phyloP scores from a whole-genome alignment of 2,329 filamentous ascomycete species.

The Beauveria medogensis region DNA sequence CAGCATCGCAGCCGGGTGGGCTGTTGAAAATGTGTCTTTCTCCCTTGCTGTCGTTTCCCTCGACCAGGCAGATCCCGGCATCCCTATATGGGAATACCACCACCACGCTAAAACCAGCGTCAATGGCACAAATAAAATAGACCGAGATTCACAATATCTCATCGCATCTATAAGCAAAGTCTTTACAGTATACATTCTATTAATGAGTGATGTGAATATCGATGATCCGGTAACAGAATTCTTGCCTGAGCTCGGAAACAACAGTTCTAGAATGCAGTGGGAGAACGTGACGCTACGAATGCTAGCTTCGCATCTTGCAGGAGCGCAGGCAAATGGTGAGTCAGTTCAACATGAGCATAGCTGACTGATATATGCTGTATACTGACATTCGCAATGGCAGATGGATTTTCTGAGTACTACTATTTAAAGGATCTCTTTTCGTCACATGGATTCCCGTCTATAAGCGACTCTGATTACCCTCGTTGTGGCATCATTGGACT shows the following conservation, averaged over 20 bases:
- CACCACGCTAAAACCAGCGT: too few relatives aligned
- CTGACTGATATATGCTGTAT: background rate
- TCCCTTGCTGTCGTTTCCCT: too few relatives aligned
- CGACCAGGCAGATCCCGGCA: too few relatives aligned
- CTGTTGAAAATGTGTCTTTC: too few relatives aligned
- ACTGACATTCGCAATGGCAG: slow-evolving; percentile 10
- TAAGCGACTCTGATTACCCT: slow-evolving; percentile 27
- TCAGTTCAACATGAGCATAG: background rate
- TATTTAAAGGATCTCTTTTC: slow-evolving; percentile 27
- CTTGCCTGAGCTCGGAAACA: slow-evolving; percentile 23
- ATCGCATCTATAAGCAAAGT: too few relatives aligned
- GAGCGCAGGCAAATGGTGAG: slow-evolving; percentile 29
- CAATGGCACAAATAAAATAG: too few relatives aligned
- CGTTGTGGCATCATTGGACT: slow-evolving; percentile 28
- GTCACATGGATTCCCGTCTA: slow-evolving; percentile 27
- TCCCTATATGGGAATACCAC: too few relatives aligned
- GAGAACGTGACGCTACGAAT: slow-evolving; percentile 28
- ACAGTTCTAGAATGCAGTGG: slow-evolving; percentile 22
- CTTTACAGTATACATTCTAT: too few relatives aligned
- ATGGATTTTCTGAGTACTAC: slow-evolving; percentile 30
- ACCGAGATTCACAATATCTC: too few relatives aligned
- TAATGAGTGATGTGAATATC: too few relatives aligned
- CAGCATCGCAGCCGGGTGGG: too few relatives aligned
- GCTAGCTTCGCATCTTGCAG: slow-evolving; percentile 29
- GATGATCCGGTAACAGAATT: too few relatives aligned